Evolutionary conservation across 768 basidiomycete species (phyloP), one percentile per base, ranked within the genome.

Genomic region (Mycena crocata): DNA sequence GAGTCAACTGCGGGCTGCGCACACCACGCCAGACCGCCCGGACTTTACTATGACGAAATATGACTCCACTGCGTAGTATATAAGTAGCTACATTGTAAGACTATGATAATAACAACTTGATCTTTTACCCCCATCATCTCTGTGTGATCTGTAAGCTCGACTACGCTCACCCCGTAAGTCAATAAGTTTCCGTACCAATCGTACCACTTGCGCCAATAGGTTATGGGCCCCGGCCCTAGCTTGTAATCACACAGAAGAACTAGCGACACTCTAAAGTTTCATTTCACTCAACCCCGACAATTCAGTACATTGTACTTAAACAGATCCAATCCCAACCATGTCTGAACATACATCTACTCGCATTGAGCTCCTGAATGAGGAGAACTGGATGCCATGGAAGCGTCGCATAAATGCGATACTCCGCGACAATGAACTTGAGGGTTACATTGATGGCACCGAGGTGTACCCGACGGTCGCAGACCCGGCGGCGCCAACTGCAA

Each of bases 331-430:
- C 15, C 21, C 8, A 2, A 10, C 7, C 51, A 44, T 56, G 55
- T 7, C 55, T 10, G 55, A 56, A 40, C 39, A 56, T 28, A 23
- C 57, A 34, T 58, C 44, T 3, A 58, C 45, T 46, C 62, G 62
- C 14, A 63, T 63, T 39, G 63, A 65, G 48, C 55, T 46, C 31
- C 50, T 65, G 34, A 65, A 57, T 35, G 56, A 58, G 26, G 55
- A 34, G 3, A 62, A 62, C 31, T 62, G 61, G 61, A 40, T 54
- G 26, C 61, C 61, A 21, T 52, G 50, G 44, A 62, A 62, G 61
- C 49, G 61, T 30, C 61, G 61, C 30, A 45, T 62, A 12, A 13
- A 7, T 6, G 59, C 59, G 39, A 40, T 61, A 17, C 28, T 61
- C 26, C 59, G 59, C 21, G 59, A 64, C 23, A 52, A 42, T 35